A percentile compares a stretch with the other conserved stretches of the same genome.
These are phyloP conservation scores for Solanum hybrid DNA, from an alignment of 305 asterid species.

Conservation along the genomic window DNA sequence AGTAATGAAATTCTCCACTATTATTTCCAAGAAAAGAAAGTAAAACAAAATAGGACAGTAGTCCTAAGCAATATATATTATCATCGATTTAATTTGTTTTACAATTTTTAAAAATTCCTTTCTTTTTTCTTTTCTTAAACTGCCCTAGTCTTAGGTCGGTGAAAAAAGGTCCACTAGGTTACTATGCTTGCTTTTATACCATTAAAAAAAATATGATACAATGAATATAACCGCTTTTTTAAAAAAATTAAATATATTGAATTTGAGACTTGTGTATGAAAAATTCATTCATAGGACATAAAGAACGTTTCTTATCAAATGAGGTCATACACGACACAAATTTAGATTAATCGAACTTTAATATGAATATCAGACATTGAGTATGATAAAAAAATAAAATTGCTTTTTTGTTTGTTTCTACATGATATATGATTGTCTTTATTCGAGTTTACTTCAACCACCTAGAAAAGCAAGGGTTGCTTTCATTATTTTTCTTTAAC, in stretches of 20 bases:
- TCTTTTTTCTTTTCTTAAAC: not conserved
- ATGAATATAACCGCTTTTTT: fast-evolving
- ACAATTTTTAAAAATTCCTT: not conserved
- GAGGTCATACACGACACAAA: fast-evolving
- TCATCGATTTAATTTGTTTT: not conserved
- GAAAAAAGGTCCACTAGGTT: not conserved
- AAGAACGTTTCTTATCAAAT: not conserved
- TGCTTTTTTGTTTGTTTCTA: not conserved
- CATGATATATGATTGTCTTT: not conserved
- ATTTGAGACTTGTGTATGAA: too few species aligned
- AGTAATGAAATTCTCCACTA: not conserved
- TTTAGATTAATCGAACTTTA: fast-evolving
- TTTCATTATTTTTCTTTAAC: not conserved
- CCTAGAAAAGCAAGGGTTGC: not conserved
- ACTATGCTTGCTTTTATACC: not conserved
- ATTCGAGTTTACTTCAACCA: not conserved
- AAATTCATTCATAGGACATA: not conserved
- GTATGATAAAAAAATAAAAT: fast-evolving
- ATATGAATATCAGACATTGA: fast-evolving
- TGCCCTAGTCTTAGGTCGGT: not conserved
- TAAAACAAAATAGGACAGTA: not conserved
- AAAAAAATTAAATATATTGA: too few species aligned
- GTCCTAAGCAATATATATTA: not conserved
- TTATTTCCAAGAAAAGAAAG: not conserved
- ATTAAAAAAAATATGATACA: too few species aligned